These are phyloP conservation scores for Blepharisma stoltei DNA, from an alignment of 73 alveolate species.

Conservation along the genomic window DNA sequence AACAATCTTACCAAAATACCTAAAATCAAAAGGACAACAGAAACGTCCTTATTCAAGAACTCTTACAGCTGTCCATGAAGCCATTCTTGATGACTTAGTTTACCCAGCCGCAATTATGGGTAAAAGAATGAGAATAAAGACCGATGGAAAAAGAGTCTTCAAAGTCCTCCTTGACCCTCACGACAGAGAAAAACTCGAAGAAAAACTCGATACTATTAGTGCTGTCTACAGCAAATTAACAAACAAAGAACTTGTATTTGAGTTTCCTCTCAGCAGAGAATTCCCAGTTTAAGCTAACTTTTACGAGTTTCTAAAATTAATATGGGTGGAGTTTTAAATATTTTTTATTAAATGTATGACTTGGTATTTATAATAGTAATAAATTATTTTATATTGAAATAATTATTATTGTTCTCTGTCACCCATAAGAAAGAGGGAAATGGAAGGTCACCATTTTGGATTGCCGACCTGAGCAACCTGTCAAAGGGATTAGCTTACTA, in stretches of 20 bases:
- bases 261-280: slow-evolving; percentile 40
- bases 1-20: slow-evolving; percentile 40
- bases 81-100: slow-evolving; percentile 73
- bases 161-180: slow-evolving; percentile 34
- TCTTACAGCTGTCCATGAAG: slow-evolving; percentile 79
- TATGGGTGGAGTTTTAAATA: no score
- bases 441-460: no score
- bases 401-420: no score
- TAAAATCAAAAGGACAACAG: slow-evolving; percentile 36
- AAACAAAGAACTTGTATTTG: slow-evolving; percentile 76
- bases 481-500: no score
- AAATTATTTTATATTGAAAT: no score
- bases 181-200: slow-evolving; percentile 76
- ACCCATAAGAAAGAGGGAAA: no score
- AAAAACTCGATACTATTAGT: slow-evolving; percentile 78
- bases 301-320: no score
- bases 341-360: no score
- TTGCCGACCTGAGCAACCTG: no score
- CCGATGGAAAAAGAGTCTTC: slow-evolving; percentile 30
- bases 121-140: slow-evolving; percentile 48
- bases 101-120: slow-evolving; percentile 69
- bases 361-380: no score
- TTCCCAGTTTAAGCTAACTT: slow-evolving; percentile 37
- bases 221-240: slow-evolving; percentile 79
- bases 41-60: slow-evolving; percentile 50